phyloP scores from a whole-genome alignment of 2,329 filamentous ascomycete species.

The Colletotrichum musicola region DNA sequence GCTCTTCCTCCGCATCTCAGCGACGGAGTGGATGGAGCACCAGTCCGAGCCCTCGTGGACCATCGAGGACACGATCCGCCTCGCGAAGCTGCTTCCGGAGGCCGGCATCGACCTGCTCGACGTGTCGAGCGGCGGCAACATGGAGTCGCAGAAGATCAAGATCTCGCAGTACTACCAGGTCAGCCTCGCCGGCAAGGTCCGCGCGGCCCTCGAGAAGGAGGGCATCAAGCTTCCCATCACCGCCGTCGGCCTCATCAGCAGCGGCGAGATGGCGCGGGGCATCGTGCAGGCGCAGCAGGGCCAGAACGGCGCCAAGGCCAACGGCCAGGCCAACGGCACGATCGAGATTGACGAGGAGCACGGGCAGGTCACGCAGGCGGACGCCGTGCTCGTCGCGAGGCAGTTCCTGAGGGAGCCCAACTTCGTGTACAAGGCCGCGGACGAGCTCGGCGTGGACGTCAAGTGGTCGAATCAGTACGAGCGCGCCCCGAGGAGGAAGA shows the following conservation, averaged over 20 bases:
- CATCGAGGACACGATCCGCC: conserved; percentile 73
- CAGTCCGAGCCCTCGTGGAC: conserved; percentile 70
- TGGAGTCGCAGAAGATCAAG: conserved; percentile 70
- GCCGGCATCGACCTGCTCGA: conserved; percentile 87
- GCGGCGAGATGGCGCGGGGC: conserved; percentile 74
- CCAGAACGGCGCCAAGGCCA: conserved; percentile 55
- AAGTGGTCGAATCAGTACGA: conserved; percentile 78
- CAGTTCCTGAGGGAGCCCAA: conserved; percentile 87
- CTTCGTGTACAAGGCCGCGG: conserved; percentile 79
- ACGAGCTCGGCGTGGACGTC: conserved; percentile 78
- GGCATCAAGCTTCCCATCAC: conserved; percentile 72
- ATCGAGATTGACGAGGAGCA: conserved; percentile 56
- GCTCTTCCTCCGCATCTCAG: conserved; percentile 70
- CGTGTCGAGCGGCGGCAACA: conserved; percentile 82
- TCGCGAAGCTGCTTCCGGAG: conserved; percentile 78
- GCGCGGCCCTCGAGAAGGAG: conserved; percentile 69
- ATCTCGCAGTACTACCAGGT: conserved; percentile 78
- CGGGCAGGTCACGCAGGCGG: conserved; percentile 62
- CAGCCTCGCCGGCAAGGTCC: conserved; percentile 78
- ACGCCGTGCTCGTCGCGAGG: conserved; percentile 80
- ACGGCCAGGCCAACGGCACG: conserved; percentile 49
- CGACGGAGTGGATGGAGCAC: conserved; percentile 72
- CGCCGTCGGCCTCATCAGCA: conserved; percentile 80
- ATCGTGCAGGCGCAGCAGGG: conserved; percentile 59
- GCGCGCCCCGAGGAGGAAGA: conserved; percentile 50